Percentiles rank a stretch among this genome's conserved stretches.
These are phyloP conservation scores for Omphalotus guepiniiformis DNA, from an alignment of 768 basidiomycete species.

Conservation along the genomic window DNA sequence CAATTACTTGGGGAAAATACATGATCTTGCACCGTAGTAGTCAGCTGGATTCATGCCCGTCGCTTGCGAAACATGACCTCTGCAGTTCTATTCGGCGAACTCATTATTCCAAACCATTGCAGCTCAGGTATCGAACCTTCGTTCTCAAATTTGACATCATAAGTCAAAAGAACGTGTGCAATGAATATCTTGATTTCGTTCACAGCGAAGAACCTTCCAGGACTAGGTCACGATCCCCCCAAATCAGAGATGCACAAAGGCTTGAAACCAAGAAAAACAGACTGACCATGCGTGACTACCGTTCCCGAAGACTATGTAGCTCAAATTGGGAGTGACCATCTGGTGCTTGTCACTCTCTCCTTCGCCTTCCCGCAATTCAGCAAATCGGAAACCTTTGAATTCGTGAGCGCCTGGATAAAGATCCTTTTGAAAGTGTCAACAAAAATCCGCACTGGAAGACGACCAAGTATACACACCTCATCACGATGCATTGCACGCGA, in stretches of 20 bases:
- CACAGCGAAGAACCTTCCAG: constrained; percentile 13
- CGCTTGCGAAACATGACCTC: constrained; percentile 7
- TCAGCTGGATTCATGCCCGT: too few relatives aligned
- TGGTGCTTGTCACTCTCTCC: constrained; percentile 11
- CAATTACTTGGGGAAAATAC: too few relatives aligned
- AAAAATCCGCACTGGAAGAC: not conserved
- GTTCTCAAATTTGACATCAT: constrained; percentile 15
- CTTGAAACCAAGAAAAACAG: not conserved
- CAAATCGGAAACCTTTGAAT: constrained; percentile 8
- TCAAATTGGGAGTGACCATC: constrained; percentile 10
- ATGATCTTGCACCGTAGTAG: too few relatives aligned
- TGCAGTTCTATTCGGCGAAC: constrained; percentile 2
- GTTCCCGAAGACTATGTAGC: constrained; percentile 13
- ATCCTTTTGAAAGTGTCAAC: not conserved
- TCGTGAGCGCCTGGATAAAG: constrained; percentile 2
- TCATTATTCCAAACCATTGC: not conserved
- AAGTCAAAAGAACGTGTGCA: constrained; percentile 12
- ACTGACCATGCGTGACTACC: constrained; percentile 18
- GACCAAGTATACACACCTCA: constrained; percentile 4
- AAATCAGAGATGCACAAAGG: not conserved
- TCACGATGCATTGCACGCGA: constrained; percentile 11
- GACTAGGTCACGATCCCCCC: not conserved
- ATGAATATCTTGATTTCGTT: constrained; percentile 1
- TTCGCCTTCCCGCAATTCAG: constrained; percentile 2
- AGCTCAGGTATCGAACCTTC: not conserved